These are phyloP conservation scores for Diaporthe velutina DNA, from an alignment of 2,329 filamentous ascomycete species.

Conservation along the genomic window DNA sequence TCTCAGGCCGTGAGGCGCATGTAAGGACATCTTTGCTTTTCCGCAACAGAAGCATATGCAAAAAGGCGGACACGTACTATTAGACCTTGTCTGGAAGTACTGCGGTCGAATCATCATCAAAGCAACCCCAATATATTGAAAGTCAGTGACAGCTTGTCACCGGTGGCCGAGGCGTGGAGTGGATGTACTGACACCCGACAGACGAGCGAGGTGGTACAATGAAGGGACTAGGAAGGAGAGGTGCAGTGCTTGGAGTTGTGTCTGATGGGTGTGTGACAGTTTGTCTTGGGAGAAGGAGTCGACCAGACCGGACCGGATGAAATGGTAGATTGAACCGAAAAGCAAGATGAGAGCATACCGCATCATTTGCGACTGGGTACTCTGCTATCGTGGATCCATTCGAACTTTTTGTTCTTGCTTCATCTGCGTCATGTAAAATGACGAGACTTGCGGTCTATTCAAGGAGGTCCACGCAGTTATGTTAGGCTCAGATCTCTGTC, in stretches of 20 bases:
- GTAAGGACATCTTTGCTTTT: conserved; percentile 29
- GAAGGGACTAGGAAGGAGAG: conserved; percentile 24
- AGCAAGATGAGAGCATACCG: conserved; percentile 33
- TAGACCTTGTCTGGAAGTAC: conserved; percentile 9
- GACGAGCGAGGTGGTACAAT: conserved; percentile 21
- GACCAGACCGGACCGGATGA: conserved; percentile 33
- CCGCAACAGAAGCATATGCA: conserved; percentile 19
- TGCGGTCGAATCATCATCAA: conserved; percentile 17
- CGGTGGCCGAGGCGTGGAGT: conserved; percentile 10
- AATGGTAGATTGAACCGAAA: conserved; percentile 8
- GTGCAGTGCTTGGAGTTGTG: background rate
- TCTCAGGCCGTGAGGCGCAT: background rate
- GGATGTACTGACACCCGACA: conserved; percentile 8
- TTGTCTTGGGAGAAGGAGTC: conserved; percentile 19
- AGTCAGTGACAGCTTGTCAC: conserved; percentile 25
- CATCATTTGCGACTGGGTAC: conserved; percentile 27
- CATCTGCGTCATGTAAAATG: background rate
- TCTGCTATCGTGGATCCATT: conserved; percentile 34
- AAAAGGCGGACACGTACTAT: conserved; percentile 8
- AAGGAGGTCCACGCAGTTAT: conserved; percentile 25
- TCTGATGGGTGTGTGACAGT: conserved; percentile 16
- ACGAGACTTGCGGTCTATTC: conserved; percentile 26
- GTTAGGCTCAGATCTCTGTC: conserved; percentile 38
- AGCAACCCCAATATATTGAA: conserved; percentile 33
- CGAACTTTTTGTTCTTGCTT: conserved; percentile 13